These are phyloP conservation scores for Camellia japonica DNA, from an alignment of 148 eudicot genomes.

Conservation along the genomic window DNA sequence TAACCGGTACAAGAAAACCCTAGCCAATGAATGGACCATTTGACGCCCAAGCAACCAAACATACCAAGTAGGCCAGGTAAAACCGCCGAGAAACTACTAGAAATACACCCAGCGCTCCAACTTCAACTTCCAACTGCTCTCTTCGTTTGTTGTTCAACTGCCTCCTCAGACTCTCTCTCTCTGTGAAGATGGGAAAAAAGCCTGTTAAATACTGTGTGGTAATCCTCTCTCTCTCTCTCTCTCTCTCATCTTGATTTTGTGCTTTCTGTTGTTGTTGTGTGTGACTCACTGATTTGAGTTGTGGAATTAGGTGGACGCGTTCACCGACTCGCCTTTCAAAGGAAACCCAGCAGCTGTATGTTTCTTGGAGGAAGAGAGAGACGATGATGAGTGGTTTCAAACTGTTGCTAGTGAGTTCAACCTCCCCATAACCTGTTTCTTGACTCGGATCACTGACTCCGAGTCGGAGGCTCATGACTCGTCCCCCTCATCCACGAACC, in stretches of 20 bases:
- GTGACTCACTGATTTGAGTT: neutral
- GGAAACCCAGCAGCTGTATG: constrained; percentile 88
- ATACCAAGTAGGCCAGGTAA: no score
- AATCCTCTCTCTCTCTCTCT: neutral
- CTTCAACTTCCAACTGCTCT: no score
- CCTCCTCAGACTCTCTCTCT: no score
- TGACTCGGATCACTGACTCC: constrained; percentile 38
- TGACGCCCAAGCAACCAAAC: no score
- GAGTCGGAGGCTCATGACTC: constrained; percentile 17
- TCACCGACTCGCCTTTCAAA: constrained; percentile 59
- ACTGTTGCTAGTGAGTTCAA: constrained; percentile 76
- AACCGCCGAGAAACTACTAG: no score
- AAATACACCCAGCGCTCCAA: no score
- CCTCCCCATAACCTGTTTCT: constrained; percentile 51
- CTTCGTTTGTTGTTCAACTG: no score
- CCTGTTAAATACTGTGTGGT: constrained; percentile 62
- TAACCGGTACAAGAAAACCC: no score
- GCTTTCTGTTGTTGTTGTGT: neutral
- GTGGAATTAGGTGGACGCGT: constrained; percentile 63
- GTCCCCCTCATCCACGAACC: neutral
- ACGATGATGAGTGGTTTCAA: constrained; percentile 57
- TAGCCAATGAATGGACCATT: no score
- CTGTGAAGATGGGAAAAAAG: constrained; percentile 28
- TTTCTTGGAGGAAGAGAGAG: constrained; percentile 57
- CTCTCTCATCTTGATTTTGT: neutral